These are phyloP conservation scores for Cystofilobasidium macerans DNA, from an alignment of 768 basidiomycete species.

Conservation along the genomic window DNA sequence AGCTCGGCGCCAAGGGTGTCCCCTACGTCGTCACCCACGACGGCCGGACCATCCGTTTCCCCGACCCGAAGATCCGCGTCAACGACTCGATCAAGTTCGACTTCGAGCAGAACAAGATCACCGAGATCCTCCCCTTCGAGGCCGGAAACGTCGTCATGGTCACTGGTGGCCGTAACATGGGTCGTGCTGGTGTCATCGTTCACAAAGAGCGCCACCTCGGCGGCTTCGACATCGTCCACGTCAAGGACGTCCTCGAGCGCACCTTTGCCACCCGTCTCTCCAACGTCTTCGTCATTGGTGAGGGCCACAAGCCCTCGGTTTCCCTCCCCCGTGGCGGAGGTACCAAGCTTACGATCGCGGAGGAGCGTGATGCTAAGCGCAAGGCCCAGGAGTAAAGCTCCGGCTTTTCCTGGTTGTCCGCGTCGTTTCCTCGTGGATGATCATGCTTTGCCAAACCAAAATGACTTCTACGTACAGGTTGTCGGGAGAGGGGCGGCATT, in stretches of 20 bases:
- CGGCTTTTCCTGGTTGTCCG: too few relatives aligned
- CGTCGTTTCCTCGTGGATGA: too few relatives aligned
- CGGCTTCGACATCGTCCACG: constrained; percentile 97
- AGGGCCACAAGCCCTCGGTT: constrained; percentile 90
- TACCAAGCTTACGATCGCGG: constrained; percentile 90
- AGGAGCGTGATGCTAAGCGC: constrained; percentile 42
- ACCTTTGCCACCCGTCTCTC: constrained; percentile 94
- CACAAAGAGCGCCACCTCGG: constrained; percentile 89
- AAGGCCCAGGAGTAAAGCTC: background rate
- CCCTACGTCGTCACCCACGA: constrained; percentile 98
- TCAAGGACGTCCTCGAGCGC: constrained; percentile 86
- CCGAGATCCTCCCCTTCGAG: constrained; percentile 83
- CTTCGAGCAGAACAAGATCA: constrained; percentile 86
- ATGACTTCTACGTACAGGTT: too few relatives aligned
- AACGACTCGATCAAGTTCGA: constrained; percentile 98
- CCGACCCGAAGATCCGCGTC: constrained; percentile 85
- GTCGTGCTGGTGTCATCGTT: constrained; percentile 87
- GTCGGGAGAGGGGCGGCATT: too few relatives aligned
- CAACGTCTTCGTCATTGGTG: constrained; percentile 97
- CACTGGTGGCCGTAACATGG: constrained; percentile 99
- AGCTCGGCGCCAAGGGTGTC: constrained; percentile 83
- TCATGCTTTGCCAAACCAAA: too few relatives aligned
- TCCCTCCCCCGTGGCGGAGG: constrained; percentile 92
- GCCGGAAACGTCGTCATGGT: constrained; percentile 94
- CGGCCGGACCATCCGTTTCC: constrained; percentile 98